Evolutionary conservation across 805 yeast species (phyloP), one percentile per base, ranked within the genome.

Genomic region (Kuraishia cidri): DNA sequence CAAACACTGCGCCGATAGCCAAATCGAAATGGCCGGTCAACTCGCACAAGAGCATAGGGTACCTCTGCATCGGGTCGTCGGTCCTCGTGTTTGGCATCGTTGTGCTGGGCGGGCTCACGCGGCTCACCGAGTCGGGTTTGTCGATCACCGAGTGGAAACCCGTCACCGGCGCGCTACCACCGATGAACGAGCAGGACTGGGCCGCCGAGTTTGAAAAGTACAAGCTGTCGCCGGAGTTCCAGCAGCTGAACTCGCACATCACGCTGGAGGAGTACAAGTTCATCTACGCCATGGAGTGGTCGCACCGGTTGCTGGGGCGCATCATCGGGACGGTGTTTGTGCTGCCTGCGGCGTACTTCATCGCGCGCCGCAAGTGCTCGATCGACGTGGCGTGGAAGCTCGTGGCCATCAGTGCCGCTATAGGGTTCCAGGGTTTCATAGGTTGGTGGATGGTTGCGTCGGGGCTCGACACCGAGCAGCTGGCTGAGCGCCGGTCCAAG

Each of bases 361-460:
- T 85, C 47, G 65, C 67, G 12, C 61, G 79, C 3, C 73, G 75
- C 26, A 75, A 65, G 41, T 75, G 90, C 8, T 75, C 87, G 3
- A 58, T 72, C 3, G 76, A 75, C 37, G 79, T 83, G 3, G 78
- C 84, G 31, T 62, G 63, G 36, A 69, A 85, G 43, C 62, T 92
- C 11, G 56, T 83, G 14, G 84, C 84, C 2, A 70, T 92, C 29
- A 72, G 94, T 26, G 75, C 69, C 0, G 60, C 92, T 32, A 66
- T 92, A 37, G 99, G 95, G 8, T 61, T 92, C 30, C 98, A 92
- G 64, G 98, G 98, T 33, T 82, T 79, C 33, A 80, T 92, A 43
- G 98, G 98, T 21, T 92, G 98, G 98, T 92, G 99, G 99, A 92
- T 92, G 98, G 98, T 92, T 33, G 77, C 83, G 47, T 85, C 96